Evolutionary conservation across 371 early-diverging fungal species (phyloP).

Genomic region (Circinella umbellata): DNA sequence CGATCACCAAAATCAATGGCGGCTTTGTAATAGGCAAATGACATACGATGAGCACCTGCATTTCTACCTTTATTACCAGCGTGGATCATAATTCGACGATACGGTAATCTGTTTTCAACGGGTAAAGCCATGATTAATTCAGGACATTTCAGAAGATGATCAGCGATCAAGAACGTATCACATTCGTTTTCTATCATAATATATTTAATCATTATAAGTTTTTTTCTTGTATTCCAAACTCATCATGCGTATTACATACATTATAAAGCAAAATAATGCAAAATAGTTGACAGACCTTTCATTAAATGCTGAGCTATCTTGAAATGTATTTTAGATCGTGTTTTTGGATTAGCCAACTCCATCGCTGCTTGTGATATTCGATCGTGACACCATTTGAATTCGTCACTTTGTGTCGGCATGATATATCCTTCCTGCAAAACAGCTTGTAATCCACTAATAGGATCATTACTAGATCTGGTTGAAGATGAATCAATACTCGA

Average conservation of each 20-base stretch:
- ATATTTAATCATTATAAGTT: background rate
- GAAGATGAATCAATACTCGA: background rate
- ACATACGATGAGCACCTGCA: slow-evolving; percentile 50
- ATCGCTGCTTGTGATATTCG: slow-evolving; percentile 53
- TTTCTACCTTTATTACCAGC: slow-evolving; percentile 41
- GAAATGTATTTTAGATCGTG: slow-evolving; percentile 42
- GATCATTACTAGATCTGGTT: slow-evolving; percentile 19
- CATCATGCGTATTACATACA: no score
- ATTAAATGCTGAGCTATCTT: slow-evolving; percentile 40
- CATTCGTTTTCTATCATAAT: background rate
- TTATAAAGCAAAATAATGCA: no score
- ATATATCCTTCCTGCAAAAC: slow-evolving; percentile 53
- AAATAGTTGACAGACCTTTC: slow-evolving; percentile 17
- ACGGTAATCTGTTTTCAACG: slow-evolving; percentile 24
- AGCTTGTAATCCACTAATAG: slow-evolving; percentile 50
- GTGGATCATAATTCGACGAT: slow-evolving; percentile 34
- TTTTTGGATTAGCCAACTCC: slow-evolving; percentile 43
- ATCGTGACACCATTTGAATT: slow-evolving; percentile 54
- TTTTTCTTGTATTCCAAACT: background rate
- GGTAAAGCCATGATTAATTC: slow-evolving; percentile 19
- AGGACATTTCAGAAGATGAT: slow-evolving; percentile 45
- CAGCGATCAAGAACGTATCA: slow-evolving; percentile 41
- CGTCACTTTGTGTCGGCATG: slow-evolving; percentile 43
- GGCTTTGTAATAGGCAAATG: slow-evolving; percentile 35
- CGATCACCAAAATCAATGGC: slow-evolving; percentile 32